These are phyloP conservation scores for Ogataea populi-albae DNA, from an alignment of 805 yeast species.

Conservation along the genomic window DNA sequence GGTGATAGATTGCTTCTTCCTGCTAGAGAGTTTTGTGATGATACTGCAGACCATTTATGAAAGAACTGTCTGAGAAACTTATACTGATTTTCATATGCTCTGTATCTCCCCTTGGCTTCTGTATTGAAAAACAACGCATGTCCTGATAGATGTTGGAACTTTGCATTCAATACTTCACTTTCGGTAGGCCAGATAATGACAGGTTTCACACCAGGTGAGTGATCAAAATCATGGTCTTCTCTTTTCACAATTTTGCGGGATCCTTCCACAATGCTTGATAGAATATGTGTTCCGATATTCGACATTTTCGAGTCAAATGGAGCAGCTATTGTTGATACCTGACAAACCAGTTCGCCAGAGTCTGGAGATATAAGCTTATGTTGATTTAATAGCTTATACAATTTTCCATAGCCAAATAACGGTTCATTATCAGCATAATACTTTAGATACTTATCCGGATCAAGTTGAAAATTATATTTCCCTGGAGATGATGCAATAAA, in stretches of 20 bases:
- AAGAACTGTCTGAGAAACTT: slow-evolving; percentile 41
- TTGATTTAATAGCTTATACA: slow-evolving; percentile 39
- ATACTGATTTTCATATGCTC: slow-evolving; percentile 36
- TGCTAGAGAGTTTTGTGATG: slow-evolving; percentile 29
- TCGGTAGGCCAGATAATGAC: slow-evolving; percentile 35
- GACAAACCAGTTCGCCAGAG: slow-evolving; percentile 38
- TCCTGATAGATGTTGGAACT: slow-evolving; percentile 25
- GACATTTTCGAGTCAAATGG: slow-evolving; percentile 35
- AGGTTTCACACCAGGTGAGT: slow-evolving; percentile 20
- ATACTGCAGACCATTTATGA: slow-evolving; percentile 41
- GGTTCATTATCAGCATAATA: slow-evolving; percentile 5
- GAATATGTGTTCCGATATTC: slow-evolving; percentile 46
- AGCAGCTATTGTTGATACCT: slow-evolving; percentile 48
- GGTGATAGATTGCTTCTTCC: slow-evolving; percentile 31
- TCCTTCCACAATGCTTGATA: slow-evolving; percentile 44
- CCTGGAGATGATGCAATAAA: slow-evolving; percentile 59
- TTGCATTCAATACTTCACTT: slow-evolving; percentile 22
- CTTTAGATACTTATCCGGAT: slow-evolving; percentile 7
- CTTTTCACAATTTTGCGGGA: slow-evolving; percentile 21
- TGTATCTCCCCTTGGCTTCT: slow-evolving; percentile 15
- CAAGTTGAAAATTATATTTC: slow-evolving; percentile 19
- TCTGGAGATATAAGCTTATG: slow-evolving; percentile 27
- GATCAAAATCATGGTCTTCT: slow-evolving; percentile 13
- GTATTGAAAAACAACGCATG: slow-evolving; percentile 27
- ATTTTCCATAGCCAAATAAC: slow-evolving; percentile 46